Evolutionary conservation across 495 filamentous ascomycete genomes (phyloP).

Genomic region (Neurospora sp.): DNA sequence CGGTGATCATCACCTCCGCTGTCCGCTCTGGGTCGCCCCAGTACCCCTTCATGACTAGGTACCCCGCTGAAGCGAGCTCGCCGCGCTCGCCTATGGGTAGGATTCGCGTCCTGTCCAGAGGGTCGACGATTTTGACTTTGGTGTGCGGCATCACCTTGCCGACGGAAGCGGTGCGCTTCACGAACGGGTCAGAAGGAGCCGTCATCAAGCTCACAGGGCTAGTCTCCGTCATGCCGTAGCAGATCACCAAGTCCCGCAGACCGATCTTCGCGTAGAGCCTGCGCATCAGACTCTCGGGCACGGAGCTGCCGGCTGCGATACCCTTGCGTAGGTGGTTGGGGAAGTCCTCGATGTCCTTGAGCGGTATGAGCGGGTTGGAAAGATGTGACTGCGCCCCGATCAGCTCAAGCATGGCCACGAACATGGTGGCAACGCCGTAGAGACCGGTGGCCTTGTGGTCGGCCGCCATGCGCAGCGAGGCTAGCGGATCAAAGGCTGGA

Average conservation of each 20-base stretch:
- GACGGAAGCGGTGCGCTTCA: constrained; percentile 68
- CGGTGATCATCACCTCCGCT: constrained; percentile 51
- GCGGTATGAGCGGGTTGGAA: constrained; percentile 27
- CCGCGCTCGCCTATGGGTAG: constrained; percentile 58
- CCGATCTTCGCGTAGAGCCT: constrained; percentile 67
- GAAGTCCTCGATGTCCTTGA: constrained; percentile 43
- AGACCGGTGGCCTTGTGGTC: constrained; percentile 73
- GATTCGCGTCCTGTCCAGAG: constrained; percentile 41
- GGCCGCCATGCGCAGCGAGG: constrained; percentile 58
- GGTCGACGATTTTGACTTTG: constrained; percentile 69
- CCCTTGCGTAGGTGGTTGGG: constrained; percentile 63
- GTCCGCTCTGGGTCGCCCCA: constrained; percentile 65
- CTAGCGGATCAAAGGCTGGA: constrained; percentile 76
- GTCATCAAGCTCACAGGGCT: constrained; percentile 91
- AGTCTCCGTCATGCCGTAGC: constrained; percentile 99
- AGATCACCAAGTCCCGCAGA: constrained; percentile 79
- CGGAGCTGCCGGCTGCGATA: constrained; percentile 80
- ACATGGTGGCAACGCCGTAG: constrained; percentile 96
- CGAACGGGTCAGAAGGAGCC: constrained; percentile 66
- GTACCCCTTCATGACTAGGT: constrained; percentile 85
- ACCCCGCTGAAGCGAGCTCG: constrained; percentile 78
- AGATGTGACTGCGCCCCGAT: constrained; percentile 24
- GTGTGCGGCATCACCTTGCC: constrained; percentile 70
- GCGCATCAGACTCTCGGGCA: constrained; percentile 78
- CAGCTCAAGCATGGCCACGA: constrained; percentile 73